Base-by-base conservation (phyloP, 148 eudicot genomes). In the Nepenthes mirabilis region DNA sequence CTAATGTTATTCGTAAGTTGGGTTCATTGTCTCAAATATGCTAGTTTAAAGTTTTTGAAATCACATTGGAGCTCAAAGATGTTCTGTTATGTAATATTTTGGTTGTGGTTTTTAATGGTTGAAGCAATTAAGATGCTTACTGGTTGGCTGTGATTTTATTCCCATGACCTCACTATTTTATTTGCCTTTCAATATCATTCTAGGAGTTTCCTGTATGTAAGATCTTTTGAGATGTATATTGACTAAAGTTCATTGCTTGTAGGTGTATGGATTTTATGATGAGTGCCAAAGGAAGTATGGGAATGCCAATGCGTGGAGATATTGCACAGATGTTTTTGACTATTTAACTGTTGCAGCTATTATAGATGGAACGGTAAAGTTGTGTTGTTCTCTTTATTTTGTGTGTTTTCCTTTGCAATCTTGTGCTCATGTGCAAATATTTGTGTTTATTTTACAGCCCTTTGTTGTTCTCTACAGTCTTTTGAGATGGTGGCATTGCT, bases 201-300 rank as follows among this genome's bases (percentile, higher is more conserved):
- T 23, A 23, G 23, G 23, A 23, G 8, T 40, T 40, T 8, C 8
- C 8, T 40, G 4, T 40, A 8, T 40, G 45, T 40, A 3, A 40
- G 8, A 23, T 23, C 23, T 8, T 55, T 61, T 43, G 43, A 51
- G n/a, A 34, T 47, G 14, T 32, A 33, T 33, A 10, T 34, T 13
- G 7, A 6, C 2, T 32, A 53, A 13, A 10, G 6, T 36, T 55
- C 36, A 9, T 34, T 49, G 9, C 32, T 23, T 58, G 37, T 69
- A 93, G 99, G 99, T 93, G 49, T 89, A 89, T 77, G 99, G 99
- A 32, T 93, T 93, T 60, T 93, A 93, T 75, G 99, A 93, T 66
- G 99, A 93, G 68, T 93, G 99, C 72, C 99, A 93, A 67, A 82
- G 99, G 74, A 93, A 93, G 82, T 93, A 93, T 72, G 99, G 99